Evolutionary conservation across 2,329 filamentous ascomycete genomes (phyloP).

Genomic region (Colletotrichum siamense): DNA sequence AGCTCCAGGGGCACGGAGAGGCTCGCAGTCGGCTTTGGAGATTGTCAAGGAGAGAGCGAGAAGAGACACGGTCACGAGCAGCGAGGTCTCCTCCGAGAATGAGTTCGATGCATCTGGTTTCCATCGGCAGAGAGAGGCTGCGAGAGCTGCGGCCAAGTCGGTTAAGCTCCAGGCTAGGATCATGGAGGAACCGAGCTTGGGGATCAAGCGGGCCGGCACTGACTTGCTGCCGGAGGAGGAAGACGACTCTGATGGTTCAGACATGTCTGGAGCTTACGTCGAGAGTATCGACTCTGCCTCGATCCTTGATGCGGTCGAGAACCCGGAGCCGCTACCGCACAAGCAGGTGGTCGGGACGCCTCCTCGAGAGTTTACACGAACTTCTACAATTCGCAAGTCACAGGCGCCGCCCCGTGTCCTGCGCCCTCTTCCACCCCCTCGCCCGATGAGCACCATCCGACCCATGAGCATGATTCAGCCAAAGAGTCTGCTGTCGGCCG

Average conservation of each 20-base stretch:
- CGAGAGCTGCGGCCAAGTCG: conserved; percentile 61
- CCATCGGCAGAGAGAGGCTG: conserved; percentile 66
- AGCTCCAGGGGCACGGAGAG: conserved; percentile 57
- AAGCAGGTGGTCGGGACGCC: conserved; percentile 68
- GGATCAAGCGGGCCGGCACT: conserved; percentile 50
- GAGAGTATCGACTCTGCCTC: conserved; percentile 75
- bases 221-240: conserved; percentile 63
- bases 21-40: conserved; percentile 75
- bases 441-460: conserved; percentile 68
- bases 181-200: conserved; percentile 52
- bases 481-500: conserved; percentile 73
- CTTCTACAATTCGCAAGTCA: conserved; percentile 69
- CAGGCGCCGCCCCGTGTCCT: conserved; percentile 64
- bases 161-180: conserved; percentile 58
- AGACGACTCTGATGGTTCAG: conserved; percentile 66
- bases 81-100: conserved; percentile 83
- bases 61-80: conserved; percentile 80
- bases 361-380: conserved; percentile 63
- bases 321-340: conserved; percentile 58
- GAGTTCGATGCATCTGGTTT: conserved; percentile 74
- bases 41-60: conserved; percentile 72
- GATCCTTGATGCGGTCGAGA: conserved; percentile 69
- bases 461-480: conserved; percentile 73
- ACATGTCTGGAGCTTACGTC: conserved; percentile 69
- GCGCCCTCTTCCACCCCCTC: conserved; percentile 72